Base-by-base conservation (phyloP, 371 early-diverging fungal species). In the Catenaria anguillulae region DNA sequence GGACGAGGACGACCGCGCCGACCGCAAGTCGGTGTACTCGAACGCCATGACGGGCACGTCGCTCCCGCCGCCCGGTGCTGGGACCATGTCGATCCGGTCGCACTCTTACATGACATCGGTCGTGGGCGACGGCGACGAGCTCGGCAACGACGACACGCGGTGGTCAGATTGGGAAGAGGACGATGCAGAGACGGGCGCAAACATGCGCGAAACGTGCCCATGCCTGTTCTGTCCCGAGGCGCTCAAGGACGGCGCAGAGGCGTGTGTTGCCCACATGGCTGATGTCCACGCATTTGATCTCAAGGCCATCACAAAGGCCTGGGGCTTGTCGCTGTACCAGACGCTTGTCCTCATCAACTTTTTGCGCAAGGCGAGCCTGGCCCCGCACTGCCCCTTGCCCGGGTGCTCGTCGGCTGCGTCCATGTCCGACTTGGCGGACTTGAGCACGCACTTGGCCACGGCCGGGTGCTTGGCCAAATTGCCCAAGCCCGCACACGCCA, bases 301-400 rank as follows among this genome's bases (percentile, higher is more conserved):
- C 45, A 68, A 70, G 0, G 65, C 63, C 19, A 71, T 90, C 34
- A 70, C 83, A 62, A 68, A 71, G 33, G 67, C 70, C 8, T 70
- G 75, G 46, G 78, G 79, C 76, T 75, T 92, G 43, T 86, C 89
- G 63, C 88, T 93, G 60, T 92, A 96, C 78, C 80, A 83, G 65
- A 80, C 84, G 3, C 81, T 96, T 56, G 67, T 78, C 13, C 73
- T 96, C 63, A 84, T 96, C 76, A 96, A 96, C 71, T 88, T 81
- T 63, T 85, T 93, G 63, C 87, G 97, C 40, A 82, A 82, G 65
- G 81, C 89, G 2, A 76, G 80, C 19, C 68, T 76, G 0, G 72
- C 68, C 46, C 67, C 71, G 10, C 93, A 94, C 70, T 89, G 86
- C 70, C 77, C 81, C 0, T 92, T 94, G 0, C 52, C 52, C 15